Percentiles rank a stretch among this genome's conserved stretches.
These are phyloP conservation scores for Hypoxylon trugodes DNA, from an alignment of 495 filamentous ascomycete genomes.

Conservation along the genomic window DNA sequence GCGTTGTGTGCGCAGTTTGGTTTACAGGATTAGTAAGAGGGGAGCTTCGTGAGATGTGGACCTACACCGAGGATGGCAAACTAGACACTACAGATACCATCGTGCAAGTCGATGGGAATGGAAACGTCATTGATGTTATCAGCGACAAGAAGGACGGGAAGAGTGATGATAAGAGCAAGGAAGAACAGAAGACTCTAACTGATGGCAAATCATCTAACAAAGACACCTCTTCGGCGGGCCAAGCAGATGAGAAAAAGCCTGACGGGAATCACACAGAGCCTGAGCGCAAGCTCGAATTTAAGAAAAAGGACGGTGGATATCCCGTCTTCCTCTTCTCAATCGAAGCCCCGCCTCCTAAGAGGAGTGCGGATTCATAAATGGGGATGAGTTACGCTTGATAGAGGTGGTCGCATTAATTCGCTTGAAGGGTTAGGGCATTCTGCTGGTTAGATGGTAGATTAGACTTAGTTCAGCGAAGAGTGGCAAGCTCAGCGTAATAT, in stretches of 20 bases:
- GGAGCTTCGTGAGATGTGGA: slow-evolving; percentile 78
- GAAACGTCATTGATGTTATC: slow-evolving; percentile 40
- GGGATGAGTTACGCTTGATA: neutral
- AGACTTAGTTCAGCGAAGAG: too few relatives aligned
- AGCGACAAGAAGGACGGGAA: slow-evolving; percentile 13
- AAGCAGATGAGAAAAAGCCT: neutral
- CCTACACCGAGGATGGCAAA: slow-evolving; percentile 77
- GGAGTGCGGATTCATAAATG: neutral
- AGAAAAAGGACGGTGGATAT: slow-evolving; percentile 7
- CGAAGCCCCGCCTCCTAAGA: slow-evolving; percentile 30
- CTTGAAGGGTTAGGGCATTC: too few relatives aligned
- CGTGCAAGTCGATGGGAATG: slow-evolving; percentile 49
- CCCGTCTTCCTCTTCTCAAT: slow-evolving; percentile 43
- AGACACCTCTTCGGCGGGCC: neutral
- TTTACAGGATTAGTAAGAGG: slow-evolving; percentile 75
- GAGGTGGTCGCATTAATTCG: too few relatives aligned
- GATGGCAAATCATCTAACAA: too few relatives aligned
- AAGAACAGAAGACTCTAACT: neutral
- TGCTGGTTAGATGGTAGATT: too few relatives aligned
- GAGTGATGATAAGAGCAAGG: slow-evolving; percentile 13
- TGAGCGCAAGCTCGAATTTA: neutral
- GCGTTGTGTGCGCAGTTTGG: slow-evolving; percentile 80
- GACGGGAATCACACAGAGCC: too few relatives aligned
- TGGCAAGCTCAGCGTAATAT: too few relatives aligned
- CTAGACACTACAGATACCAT: slow-evolving; percentile 57